Conservation (phyloP, 2,329 filamentous ascomycete species). For the Colletotrichum theobromicola region DNA sequence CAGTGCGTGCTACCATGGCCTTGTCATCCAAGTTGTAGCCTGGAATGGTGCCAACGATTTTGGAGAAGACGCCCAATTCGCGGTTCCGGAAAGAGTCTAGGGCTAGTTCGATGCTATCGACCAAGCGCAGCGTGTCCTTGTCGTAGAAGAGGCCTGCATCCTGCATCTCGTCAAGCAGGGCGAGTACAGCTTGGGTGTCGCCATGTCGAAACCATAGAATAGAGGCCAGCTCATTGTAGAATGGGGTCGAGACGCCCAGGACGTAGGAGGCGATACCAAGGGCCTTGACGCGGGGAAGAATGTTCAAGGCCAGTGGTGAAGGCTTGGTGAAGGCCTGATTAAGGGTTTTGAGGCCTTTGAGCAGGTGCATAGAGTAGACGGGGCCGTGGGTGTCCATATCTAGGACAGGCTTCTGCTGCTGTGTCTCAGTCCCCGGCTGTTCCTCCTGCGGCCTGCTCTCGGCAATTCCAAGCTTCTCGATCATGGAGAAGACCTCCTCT, state of each 20-base stretch:
- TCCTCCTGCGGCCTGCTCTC: conserved; percentile 23
- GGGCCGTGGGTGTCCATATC: conserved; percentile 65
- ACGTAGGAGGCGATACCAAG: conserved; percentile 74
- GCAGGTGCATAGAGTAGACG: conserved; percentile 67
- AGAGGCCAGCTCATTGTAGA: conserved; percentile 72
- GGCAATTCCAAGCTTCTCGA: conserved; percentile 59
- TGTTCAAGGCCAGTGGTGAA: conserved; percentile 63
- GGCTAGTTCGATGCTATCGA: conserved; percentile 38
- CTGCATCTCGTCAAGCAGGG: conserved; percentile 70
- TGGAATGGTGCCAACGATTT: conserved; percentile 18
- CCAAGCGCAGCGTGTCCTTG: conserved; percentile 44
- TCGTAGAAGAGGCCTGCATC: conserved; percentile 65
- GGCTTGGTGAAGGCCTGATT: conserved; percentile 60
- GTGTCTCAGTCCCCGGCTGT: not conserved
- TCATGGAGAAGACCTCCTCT: conserved; percentile 67
- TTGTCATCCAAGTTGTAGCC: conserved; percentile 20
- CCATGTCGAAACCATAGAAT: conserved; percentile 67
- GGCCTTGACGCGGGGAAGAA: conserved; percentile 71
- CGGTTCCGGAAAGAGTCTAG: conserved; percentile 23
- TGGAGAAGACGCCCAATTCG: conserved; percentile 14
- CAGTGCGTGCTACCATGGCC: conserved; percentile 4
- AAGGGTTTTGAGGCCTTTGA: conserved; percentile 61
- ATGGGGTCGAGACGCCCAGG: conserved; percentile 70
- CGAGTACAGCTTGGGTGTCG: conserved; percentile 59
- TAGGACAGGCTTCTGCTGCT: conserved; percentile 29